Percentiles rank a stretch among this genome's conserved stretches.
Evolutionary conservation across 768 basidiomycete species (phyloP).

Genomic region (Xanthoconium purpureum): DNA sequence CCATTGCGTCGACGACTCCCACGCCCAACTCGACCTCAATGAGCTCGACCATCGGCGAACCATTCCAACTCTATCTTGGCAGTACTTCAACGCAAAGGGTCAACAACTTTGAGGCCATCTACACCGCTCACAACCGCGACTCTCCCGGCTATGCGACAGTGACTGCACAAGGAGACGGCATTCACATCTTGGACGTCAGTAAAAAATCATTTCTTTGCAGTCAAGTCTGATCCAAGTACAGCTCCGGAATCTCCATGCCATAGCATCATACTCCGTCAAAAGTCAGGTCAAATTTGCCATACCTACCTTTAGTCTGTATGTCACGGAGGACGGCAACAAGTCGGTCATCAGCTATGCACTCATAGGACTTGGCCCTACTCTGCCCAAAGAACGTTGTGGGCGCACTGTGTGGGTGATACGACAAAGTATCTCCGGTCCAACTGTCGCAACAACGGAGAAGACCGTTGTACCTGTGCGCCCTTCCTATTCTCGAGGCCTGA

Average conservation of each 20-base stretch:
- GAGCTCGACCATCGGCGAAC: conserved; percentile 31
- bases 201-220: not conserved
- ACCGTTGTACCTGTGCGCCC: conserved; percentile 44
- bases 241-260: conserved; percentile 62
- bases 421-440: conserved; percentile 44
- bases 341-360: conserved; percentile 55
- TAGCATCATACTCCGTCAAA: conserved; percentile 66
- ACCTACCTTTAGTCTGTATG: conserved; percentile 48
- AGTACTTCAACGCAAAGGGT: conserved; percentile 15
- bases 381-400: conserved; percentile 39
- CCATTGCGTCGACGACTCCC: conserved; percentile 19
- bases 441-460: conserved; percentile 36
- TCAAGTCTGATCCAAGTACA: conserved; percentile 28
- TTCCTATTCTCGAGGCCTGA: not conserved
- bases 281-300: conserved; percentile 61
- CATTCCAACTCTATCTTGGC: conserved; percentile 29
- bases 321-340: conserved; percentile 31
- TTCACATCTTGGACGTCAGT: conserved; percentile 72
- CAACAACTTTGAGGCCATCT: conserved; percentile 12
- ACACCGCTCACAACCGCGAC: conserved; percentile 12
- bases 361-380: conserved; percentile 46
- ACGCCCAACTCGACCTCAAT: conserved; percentile 20
- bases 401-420: conserved; percentile 63
- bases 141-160: conserved; percentile 62
- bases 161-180: conserved; percentile 68